Base-by-base conservation (phyloP, 768 basidiomycete species). In the Mycena venus region DNA sequence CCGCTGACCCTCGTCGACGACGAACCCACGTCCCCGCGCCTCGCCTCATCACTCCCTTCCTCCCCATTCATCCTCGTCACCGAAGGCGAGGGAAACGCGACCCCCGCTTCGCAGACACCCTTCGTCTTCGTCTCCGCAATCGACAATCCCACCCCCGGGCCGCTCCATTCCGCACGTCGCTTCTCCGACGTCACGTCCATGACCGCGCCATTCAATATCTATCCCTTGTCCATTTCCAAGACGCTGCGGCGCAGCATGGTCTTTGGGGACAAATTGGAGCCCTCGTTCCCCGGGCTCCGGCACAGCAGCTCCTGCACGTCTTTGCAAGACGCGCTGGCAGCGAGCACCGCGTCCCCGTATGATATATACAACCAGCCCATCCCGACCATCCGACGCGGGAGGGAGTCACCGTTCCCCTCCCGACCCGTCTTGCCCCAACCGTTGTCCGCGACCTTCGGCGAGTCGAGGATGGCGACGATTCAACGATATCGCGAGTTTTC, bases 401-500 rank as follows among this genome's bases (percentile, higher is more conserved):
- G 21, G 19, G 75, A 70, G 63, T 8, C 71, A n/a, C 72, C 75
- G n/a, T 76, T 76, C 53, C 75, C 75, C 1, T 12, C 58, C 1
- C 62, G 68, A 12, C 75, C 75, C 0, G 27, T 76, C 32, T 58
- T 76, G 14, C 75, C 62, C 8, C 56, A 73, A 15, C 75, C 75
- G 23, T 19, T 76, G 42, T 72, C 70, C 49, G 19, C 27, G 2
- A 53, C 10, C 49, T 7, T 47, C 1, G 70, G 63, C 55, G 75
- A 76, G 53, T 70, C 67, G 58, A n/a, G 75, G 42, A 6, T 62
- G 59, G 75, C 75, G 59, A 76, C 75, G 19, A 76, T 76, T 25
- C 67, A 67, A 51, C 53, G 75, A n/a, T 76, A 76, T 67, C 62
- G 72, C 21, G 75, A 76, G 72, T 76, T 76, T 61, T 76, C 75